A percentile compares a stretch with the other conserved stretches of the same genome.
Evolutionary conservation across 371 early-diverging fungal genomes (phyloP).

Genomic region (Phascolomyces articulosus): DNA sequence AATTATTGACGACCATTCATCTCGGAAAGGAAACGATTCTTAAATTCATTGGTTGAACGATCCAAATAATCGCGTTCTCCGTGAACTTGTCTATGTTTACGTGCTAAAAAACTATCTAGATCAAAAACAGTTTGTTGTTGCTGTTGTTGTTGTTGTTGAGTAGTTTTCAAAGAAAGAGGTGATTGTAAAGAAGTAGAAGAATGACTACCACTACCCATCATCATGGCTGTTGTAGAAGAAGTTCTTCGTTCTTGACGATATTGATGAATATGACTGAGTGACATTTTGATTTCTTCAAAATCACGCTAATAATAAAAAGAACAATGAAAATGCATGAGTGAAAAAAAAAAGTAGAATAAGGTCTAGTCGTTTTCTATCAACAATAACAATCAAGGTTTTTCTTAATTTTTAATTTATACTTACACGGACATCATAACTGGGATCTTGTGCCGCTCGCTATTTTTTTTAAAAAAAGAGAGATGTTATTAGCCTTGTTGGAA

Average conservation of each 20-base stretch:
- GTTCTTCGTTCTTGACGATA: not conserved
- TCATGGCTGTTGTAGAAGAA: too few relatives aligned
- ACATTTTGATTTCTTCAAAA: slow-evolving; percentile 23
- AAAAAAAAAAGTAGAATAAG: too few relatives aligned
- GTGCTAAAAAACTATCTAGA: slow-evolving; percentile 15
- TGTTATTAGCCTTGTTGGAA: too few relatives aligned
- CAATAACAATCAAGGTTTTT: not conserved
- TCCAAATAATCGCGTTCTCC: slow-evolving; percentile 27
- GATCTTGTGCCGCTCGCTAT: not conserved
- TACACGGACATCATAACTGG: not conserved
- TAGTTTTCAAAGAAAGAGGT: too few relatives aligned
- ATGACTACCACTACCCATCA: too few relatives aligned
- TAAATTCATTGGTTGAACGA: slow-evolving; percentile 26
- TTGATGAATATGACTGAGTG: slow-evolving; percentile 6
- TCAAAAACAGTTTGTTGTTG: not conserved
- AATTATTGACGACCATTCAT: slow-evolving; percentile 8
- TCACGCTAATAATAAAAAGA: too few relatives aligned
- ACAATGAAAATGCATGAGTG: too few relatives aligned
- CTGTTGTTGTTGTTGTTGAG: too few relatives aligned
- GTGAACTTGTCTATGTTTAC: slow-evolving; percentile 16
- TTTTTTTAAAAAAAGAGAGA: not conserved
- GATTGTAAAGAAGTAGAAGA: too few relatives aligned
- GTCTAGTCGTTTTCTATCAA: not conserved
- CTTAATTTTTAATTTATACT: not conserved
- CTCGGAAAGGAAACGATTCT: slow-evolving; percentile 15